Evolutionary conservation across 2,329 filamentous ascomycete species (phyloP), one percentile per base, ranked within the genome.

Genomic region (Paramyrothecium sp.): DNA sequence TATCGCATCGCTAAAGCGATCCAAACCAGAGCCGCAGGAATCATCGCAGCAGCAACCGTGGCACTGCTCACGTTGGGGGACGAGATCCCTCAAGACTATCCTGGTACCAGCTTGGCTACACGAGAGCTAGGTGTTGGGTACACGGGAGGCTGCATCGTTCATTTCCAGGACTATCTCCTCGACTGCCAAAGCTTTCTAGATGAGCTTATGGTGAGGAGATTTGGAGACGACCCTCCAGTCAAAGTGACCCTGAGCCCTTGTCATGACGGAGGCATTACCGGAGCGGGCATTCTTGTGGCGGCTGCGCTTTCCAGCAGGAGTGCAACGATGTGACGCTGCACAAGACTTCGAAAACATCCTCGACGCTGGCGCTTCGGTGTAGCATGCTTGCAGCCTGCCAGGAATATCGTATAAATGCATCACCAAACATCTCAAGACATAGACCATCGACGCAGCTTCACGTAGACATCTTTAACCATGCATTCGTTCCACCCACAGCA

Each of bases 101-200:
- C 63, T 16, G 56, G 54, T 7, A 47, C 57, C 4, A 58, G 59
- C 34, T 56, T 51, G n/a, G 58, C 56, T 44, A 60, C 69, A 58
- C 64, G 75, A 59, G 87, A 91, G 63, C 71, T 94, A 30, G 86
- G 91, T 1, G 88, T 93, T 21, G 90, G 90, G 1, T 93, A 91
- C 68, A 92, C 90, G 0, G 90, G 90, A 33, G 89, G 89, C 7
- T 92, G 90, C 66, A 93, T 93, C 58, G 84, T 87, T n/a, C 86
- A 90, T 65, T 92, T 92, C 65, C 89, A 90, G 51, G 82, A 89
- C 63, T 92, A 91, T 71, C 77, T 90, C 47, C 73, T 77, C 49
- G 88, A 89, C 64, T 91, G 88, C 61, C 89, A 92, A 70, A 66
- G 73, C 16, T 89, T 89, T 67, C 79, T 93, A 53, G 86, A 91